phyloP scores from a whole-genome alignment of 495 filamentous ascomycete genomes.

The Lasiosphaeria ovina region DNA sequence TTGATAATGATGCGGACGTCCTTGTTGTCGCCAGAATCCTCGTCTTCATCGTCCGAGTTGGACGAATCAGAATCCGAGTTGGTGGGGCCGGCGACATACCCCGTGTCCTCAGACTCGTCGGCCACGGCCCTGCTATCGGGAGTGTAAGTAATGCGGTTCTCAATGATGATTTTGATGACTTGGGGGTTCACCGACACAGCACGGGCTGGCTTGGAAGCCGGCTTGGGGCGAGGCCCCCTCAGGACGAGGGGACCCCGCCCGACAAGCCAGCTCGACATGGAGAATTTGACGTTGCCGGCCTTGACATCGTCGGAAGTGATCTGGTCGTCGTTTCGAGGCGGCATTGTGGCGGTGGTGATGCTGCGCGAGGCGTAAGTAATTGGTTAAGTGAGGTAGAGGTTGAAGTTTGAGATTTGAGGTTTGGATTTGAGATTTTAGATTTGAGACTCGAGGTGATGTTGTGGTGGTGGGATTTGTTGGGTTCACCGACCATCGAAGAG shows the following conservation, averaged over 20 bases:
- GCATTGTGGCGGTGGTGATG: neutral
- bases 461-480: too few relatives aligned
- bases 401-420: too few relatives aligned
- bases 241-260: neutral
- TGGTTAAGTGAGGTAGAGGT: too few relatives aligned
- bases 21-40: neutral
- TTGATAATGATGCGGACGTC: neutral
- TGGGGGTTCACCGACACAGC: too few relatives aligned
- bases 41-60: neutral
- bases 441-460: too few relatives aligned
- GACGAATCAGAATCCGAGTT: neutral
- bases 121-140: neutral
- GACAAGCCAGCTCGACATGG: conserved; percentile 11
- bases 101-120: neutral
- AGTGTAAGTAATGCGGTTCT: too few relatives aligned
- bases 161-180: too few relatives aligned
- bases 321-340: neutral
- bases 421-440: too few relatives aligned
- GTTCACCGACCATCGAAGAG: too few relatives aligned
- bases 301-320: neutral
- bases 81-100: neutral
- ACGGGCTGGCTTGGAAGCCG: too few relatives aligned
- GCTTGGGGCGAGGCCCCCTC: conserved; percentile 2
- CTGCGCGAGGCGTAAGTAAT: too few relatives aligned
- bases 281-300: conserved; percentile 8